Conservation (phyloP, 768 basidiomycete genomes). For the Tremella yokohamensis region DNA sequence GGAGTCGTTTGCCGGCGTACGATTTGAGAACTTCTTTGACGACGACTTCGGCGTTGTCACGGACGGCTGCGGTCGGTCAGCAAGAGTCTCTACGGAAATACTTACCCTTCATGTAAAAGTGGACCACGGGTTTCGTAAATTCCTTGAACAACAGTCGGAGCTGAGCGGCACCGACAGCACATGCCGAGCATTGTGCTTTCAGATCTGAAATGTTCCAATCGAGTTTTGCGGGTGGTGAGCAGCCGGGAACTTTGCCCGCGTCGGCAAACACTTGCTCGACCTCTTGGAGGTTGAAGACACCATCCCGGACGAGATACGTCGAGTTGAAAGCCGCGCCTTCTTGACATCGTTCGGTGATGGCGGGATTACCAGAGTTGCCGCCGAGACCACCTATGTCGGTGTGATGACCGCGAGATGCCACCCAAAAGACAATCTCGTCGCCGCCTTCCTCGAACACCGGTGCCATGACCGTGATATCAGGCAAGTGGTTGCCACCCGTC, state of each 20-base stretch:
- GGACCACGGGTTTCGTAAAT: conserved; percentile 78
- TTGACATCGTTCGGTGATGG: conserved; percentile 80
- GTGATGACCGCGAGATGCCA: conserved; percentile 26
- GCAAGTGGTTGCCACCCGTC: conserved; percentile 26
- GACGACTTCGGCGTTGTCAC: conserved; percentile 11
- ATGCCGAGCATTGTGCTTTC: conserved; percentile 57
- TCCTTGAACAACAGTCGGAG: conserved; percentile 81
- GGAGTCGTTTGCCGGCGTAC: neutral
- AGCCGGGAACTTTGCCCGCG: conserved; percentile 16
- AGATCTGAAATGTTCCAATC: conserved; percentile 52
- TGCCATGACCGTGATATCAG: conserved; percentile 36
- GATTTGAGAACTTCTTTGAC: conserved; percentile 5
- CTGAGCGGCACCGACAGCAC: conserved; percentile 83
- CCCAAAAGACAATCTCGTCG: conserved; percentile 24
- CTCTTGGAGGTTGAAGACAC: conserved; percentile 70
- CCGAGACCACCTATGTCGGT: conserved; percentile 81
- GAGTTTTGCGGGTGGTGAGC: conserved; percentile 50
- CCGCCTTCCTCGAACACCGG: conserved; percentile 27
- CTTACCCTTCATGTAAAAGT: conserved; percentile 81
- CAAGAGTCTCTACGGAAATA: conserved; percentile 49
- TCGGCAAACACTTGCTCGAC: conserved; percentile 66
- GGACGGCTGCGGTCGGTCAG: conserved; percentile 8
- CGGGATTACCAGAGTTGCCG: conserved; percentile 88
- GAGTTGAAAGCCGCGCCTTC: conserved; percentile 86
- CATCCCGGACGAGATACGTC: conserved; percentile 81